Percentiles rank a stretch among this genome's conserved stretches.
These are phyloP conservation scores for Wallacemonas rigidus DNA, from an alignment of 208 protist species.

Conservation along the genomic window DNA sequence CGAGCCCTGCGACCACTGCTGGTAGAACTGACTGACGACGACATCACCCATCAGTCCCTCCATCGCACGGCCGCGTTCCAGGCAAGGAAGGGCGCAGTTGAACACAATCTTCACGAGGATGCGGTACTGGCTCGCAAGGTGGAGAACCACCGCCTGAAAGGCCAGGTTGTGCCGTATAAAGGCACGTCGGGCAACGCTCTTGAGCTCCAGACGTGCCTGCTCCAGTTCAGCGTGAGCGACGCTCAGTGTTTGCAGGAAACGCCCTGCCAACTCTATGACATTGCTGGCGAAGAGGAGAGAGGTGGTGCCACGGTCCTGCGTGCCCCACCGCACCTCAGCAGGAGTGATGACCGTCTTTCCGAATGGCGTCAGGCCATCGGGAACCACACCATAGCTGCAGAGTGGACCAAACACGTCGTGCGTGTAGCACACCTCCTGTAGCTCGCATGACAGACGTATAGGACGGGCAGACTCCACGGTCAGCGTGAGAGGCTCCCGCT, in stretches of 20 bases:
- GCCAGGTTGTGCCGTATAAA: constrained; percentile 42
- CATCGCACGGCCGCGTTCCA: constrained; percentile 32
- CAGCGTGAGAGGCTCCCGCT: not conserved
- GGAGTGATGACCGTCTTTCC: constrained; percentile 13
- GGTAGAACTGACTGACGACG: constrained; percentile 43
- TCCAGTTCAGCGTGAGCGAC: constrained; percentile 24
- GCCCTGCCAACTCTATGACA: constrained; percentile 28
- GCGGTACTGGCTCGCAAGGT: constrained; percentile 27
- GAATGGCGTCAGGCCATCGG: constrained; percentile 18
- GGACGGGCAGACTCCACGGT: constrained; percentile 19
- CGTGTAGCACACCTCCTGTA: constrained; percentile 31
- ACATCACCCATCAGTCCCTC: constrained; percentile 46
- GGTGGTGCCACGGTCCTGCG: constrained; percentile 21
- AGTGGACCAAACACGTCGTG: constrained; percentile 38
- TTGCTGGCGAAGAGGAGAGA: constrained; percentile 46
- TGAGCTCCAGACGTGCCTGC: constrained; percentile 36
- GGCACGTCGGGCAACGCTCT: constrained; percentile 34
- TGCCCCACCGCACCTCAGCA: constrained; percentile 27
- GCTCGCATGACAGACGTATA: constrained; percentile 27
- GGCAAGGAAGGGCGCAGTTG: constrained; percentile 34
- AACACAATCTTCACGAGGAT: constrained; percentile 28
- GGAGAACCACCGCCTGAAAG: constrained; percentile 42
- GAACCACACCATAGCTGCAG: constrained; percentile 33
- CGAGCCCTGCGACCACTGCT: constrained; percentile 31
- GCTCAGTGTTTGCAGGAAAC: constrained; percentile 27